Conservation (phyloP, 2,329 filamentous ascomycete genomes). For the Trichophyton schoenleinii region DNA sequence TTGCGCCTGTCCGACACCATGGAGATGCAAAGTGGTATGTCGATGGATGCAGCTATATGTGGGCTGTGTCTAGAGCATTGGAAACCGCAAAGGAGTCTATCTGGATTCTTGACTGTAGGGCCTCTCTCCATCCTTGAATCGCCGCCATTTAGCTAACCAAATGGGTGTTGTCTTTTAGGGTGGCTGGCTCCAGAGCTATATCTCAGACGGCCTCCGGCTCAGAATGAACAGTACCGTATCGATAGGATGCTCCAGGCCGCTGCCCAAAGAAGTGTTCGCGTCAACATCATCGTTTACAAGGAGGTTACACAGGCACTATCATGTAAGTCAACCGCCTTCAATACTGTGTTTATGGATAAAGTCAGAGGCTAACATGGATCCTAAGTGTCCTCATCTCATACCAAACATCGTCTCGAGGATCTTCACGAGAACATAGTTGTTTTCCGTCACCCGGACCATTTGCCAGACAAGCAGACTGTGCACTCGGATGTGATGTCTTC, state of each 20-base stretch:
- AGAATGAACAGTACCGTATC: constrained; percentile 72
- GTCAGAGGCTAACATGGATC: constrained; percentile 10
- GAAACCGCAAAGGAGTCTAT: constrained; percentile 84
- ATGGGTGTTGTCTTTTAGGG: constrained; percentile 50
- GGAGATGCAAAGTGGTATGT: constrained; percentile 96
- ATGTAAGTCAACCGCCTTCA: constrained; percentile 41
- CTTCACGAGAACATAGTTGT: constrained; percentile 90
- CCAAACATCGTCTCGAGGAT: constrained; percentile 88
- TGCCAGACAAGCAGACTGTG: constrained; percentile 58
- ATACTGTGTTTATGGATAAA: constrained; percentile 8
- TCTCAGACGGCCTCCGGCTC: constrained; percentile 68
- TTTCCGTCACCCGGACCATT: constrained; percentile 81
- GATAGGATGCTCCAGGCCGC: constrained; percentile 78
- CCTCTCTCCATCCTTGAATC: constrained; percentile 23
- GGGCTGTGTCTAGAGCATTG: constrained; percentile 81
- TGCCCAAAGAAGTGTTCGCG: constrained; percentile 86
- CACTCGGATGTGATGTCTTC: constrained; percentile 44
- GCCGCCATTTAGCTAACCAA: constrained; percentile 37
- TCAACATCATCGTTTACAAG: constrained; percentile 87
- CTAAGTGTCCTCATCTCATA: constrained; percentile 58
- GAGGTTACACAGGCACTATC: constrained; percentile 73
- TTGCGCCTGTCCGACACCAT: constrained; percentile 71
- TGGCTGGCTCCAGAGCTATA: constrained; percentile 87
- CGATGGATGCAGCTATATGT: constrained; percentile 89
- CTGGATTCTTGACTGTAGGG: constrained; percentile 83